Conservation (phyloP, 768 basidiomycete species). For the Lentinus brumalis region DNA sequence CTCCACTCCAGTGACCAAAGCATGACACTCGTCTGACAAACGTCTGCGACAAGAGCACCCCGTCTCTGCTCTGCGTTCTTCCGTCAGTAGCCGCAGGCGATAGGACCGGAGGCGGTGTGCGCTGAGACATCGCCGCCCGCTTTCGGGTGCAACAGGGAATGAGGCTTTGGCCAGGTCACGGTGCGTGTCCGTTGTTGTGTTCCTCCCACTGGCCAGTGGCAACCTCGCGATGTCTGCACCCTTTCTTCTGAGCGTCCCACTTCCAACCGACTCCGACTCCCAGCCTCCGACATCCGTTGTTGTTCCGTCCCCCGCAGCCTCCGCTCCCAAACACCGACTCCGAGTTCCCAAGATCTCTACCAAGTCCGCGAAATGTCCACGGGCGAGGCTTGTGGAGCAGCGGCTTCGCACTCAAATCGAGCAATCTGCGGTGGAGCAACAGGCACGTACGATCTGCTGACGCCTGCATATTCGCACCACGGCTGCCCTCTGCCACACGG, state of each 20-base stretch:
- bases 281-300: not conserved
- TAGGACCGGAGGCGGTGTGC: slow-evolving; percentile 11
- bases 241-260: not conserved
- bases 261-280: not conserved
- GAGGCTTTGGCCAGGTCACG: slow-evolving; percentile 8
- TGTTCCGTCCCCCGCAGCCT: not conserved
- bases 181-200: not conserved
- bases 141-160: slow-evolving; percentile 11
- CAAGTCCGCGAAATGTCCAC: not conserved
- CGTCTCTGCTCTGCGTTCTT: not conserved
- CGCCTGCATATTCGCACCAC: not conserved
- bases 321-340: not conserved
- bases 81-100: slow-evolving; percentile 6
- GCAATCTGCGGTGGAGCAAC: slow-evolving; percentile 1
- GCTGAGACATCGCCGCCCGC: not conserved
- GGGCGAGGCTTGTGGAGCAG: not conserved
- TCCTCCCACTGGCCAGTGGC: not conserved
- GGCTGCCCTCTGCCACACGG: not conserved
- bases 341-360: not conserved
- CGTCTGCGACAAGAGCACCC: not conserved
- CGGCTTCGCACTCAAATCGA: not conserved
- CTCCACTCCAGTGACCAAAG: slow-evolving; percentile 4
- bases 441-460: not conserved
- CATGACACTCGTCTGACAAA: not conserved
- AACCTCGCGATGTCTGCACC: not conserved